Percentiles rank a stretch among this genome's conserved stretches.
These are phyloP conservation scores for Euphrasia confusa DNA, from an alignment of 257 asterid species.

Conservation along the genomic window DNA sequence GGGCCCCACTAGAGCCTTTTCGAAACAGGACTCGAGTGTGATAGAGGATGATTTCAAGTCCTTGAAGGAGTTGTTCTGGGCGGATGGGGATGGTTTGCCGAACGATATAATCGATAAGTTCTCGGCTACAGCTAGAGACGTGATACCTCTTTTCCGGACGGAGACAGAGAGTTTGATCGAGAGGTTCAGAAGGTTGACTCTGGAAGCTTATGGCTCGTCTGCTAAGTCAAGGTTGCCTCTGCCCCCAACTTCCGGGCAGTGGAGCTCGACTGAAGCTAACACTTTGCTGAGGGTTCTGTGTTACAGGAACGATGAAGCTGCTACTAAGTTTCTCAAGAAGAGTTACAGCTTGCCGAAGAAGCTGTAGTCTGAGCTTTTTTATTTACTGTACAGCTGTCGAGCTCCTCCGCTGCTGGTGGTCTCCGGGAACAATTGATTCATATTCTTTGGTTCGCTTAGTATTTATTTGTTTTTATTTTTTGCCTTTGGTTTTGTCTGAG, in stretches of 20 bases:
- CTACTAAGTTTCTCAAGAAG: constrained; percentile 87
- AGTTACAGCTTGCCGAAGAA: constrained; percentile 88
- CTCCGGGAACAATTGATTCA: constrained; percentile 12
- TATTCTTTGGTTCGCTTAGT: constrained; percentile 39
- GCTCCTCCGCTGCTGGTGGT: not conserved
- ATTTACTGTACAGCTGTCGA: not conserved
- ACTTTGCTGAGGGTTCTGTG: constrained; percentile 82
- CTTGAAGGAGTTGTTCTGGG: constrained; percentile 80
- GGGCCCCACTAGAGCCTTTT: constrained; percentile 74
- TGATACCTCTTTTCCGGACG: constrained; percentile 63
- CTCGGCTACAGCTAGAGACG: constrained; percentile 58
- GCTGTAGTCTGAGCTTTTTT: constrained; percentile 26
- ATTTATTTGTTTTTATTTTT: constrained; percentile 9
- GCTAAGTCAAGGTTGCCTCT: constrained; percentile 82
- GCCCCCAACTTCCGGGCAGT: constrained; percentile 92
- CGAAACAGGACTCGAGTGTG: constrained; percentile 57
- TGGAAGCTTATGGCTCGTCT: constrained; percentile 70
- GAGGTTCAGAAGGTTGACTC: constrained; percentile 52
- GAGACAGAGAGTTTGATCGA: constrained; percentile 75
- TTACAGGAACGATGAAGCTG: constrained; percentile 83
- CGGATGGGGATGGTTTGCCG: constrained; percentile 90
- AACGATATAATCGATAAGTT: constrained; percentile 62
- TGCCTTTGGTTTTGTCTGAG: constrained; percentile 5
- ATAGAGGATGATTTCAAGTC: constrained; percentile 88
- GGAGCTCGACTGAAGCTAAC: constrained; percentile 87